Percentiles rank a stretch among this genome's conserved stretches.
phyloP scores from a whole-genome alignment of 306 rosid genomes.

The Lithocarpus polystachyus region DNA sequence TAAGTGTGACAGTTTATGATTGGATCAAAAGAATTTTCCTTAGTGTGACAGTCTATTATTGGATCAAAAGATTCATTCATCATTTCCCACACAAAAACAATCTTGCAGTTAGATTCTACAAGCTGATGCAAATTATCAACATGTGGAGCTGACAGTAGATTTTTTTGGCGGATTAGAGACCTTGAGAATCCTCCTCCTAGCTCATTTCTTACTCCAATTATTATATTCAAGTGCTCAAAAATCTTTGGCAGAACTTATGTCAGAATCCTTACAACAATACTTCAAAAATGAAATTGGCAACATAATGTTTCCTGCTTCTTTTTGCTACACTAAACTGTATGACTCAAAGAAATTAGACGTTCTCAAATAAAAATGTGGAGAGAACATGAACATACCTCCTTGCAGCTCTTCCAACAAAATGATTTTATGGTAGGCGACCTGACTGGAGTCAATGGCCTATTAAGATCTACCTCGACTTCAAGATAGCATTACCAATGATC shows the following conservation, averaged over 20 bases:
- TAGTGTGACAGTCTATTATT: slow-evolving; percentile 19
- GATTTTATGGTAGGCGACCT: not conserved
- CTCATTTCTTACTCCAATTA: slow-evolving; percentile 17
- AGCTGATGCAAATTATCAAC: not conserved
- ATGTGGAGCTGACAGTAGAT: not conserved
- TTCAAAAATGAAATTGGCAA: no score
- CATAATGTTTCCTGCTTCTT: no score
- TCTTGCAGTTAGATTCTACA: slow-evolving; percentile 26
- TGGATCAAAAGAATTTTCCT: no score
- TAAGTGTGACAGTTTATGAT: not conserved
- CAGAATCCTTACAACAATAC: not conserved
- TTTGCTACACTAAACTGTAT: no score
- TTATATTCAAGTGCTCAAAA: slow-evolving; percentile 21
- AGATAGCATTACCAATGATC: slow-evolving; percentile 34
- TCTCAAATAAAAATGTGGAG: not conserved
- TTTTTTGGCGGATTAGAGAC: slow-evolving; percentile 21
- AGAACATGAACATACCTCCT: slow-evolving; percentile 17
- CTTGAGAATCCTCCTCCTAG: slow-evolving; percentile 17
- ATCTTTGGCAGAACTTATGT: slow-evolving; percentile 11
- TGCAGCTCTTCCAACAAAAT: slow-evolving; percentile 24
- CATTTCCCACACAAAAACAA: slow-evolving; percentile 18
- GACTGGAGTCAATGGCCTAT: not conserved
- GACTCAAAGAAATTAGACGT: not conserved
- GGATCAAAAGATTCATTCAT: slow-evolving; percentile 26
- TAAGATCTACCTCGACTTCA: not conserved